Conservation (phyloP, 2,329 filamentous ascomycete genomes). For the Scytalidium lignicola region DNA sequence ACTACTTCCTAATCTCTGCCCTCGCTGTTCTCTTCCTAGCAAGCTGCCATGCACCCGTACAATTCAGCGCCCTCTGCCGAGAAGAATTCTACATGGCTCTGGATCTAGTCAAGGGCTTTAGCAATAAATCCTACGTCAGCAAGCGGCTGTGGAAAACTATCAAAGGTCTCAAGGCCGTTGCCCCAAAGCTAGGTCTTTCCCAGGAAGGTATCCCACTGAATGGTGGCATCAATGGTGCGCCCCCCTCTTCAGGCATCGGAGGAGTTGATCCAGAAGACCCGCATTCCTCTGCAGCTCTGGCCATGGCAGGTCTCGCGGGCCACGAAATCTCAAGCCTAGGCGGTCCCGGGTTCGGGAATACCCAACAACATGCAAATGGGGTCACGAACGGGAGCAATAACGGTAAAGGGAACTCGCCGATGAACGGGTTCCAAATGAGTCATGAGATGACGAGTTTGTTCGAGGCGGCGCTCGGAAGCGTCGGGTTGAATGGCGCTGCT, state of each 20-base stretch:
- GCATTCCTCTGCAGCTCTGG: conserved; percentile 46
- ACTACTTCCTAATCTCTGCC: conserved; percentile 72
- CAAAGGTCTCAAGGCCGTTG: conserved; percentile 64
- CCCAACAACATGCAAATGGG: conserved; percentile 5
- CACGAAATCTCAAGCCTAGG: conserved; percentile 25
- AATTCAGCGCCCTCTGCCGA: conserved; percentile 63
- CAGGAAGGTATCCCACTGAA: conserved; percentile 5
- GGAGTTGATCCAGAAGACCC: conserved; percentile 35
- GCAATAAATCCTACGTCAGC: conserved; percentile 64
- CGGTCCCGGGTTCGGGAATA: conserved; percentile 5
- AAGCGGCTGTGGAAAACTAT: conserved; percentile 71
- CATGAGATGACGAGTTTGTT: conserved; percentile 30
- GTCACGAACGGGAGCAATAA: conserved; percentile 4
- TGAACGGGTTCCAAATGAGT: conserved; percentile 30
- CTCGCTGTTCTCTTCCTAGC: conserved; percentile 73
- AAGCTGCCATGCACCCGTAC: conserved; percentile 67
- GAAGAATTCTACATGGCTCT: conserved; percentile 77
- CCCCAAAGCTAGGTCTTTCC: conserved; percentile 55
- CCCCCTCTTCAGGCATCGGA: neutral
- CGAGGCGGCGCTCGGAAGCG: conserved; percentile 26
- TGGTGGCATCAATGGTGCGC: conserved; percentile 1
- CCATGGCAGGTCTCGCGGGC: conserved; percentile 49
- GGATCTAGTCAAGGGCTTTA: conserved; percentile 68
- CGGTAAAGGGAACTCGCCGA: conserved; percentile 20
- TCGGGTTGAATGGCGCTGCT: conserved; percentile 15